Base-by-base conservation (phyloP, 257 asterid species). In the Ophiorrhiza pumila region DNA sequence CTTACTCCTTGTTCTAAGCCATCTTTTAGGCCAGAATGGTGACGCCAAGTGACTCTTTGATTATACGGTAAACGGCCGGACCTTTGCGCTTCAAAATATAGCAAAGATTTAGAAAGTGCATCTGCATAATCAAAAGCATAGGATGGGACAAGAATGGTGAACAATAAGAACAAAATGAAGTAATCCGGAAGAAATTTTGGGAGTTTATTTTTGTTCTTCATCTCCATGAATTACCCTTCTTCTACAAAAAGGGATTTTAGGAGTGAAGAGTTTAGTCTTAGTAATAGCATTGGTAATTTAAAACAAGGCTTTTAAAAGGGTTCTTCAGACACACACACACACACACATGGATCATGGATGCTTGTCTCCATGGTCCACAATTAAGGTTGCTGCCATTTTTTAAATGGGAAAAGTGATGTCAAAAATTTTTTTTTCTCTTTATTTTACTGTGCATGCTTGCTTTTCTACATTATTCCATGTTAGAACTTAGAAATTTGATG, bases 21-120 rank as follows among this genome's bases (percentile, higher is more conserved):
- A 65, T 81, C 85, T 4, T 78, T 71, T 29, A 81, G 77, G 69
- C 82, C 85, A 23, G 85, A 81, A 61, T 78, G 73, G 68, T 74
- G 72, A 0, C 85, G 79, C 85, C 85, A 81, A 41, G 68, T 74
- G 61, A 81, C 76, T 35, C 85, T 76, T 56, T 81, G 82, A 31
- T 74, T 78, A 42, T 78, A 78, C 3, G 85, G 85, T 5, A 81
- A 25, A 35, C 75, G 82, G 68, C 85, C 85, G 7, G 85, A 81
- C 69, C 85, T 68, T 46, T 81, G 85, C 12, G 82, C 82, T 72
- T 81, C 82, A 27, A 74, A 78, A n/a, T 78, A 81, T 10, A 81
- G 78, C 1, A 81, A 71, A 49, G 77, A 68, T 37, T 80, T 80
- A 1, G 74, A 67, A 27, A 81, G 82, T 2, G 80, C 85, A 15